Percentiles rank a stretch among this genome's conserved stretches.
Conservation (phyloP, 768 basidiomycete species). For the Megacollybia marginata region DNA sequence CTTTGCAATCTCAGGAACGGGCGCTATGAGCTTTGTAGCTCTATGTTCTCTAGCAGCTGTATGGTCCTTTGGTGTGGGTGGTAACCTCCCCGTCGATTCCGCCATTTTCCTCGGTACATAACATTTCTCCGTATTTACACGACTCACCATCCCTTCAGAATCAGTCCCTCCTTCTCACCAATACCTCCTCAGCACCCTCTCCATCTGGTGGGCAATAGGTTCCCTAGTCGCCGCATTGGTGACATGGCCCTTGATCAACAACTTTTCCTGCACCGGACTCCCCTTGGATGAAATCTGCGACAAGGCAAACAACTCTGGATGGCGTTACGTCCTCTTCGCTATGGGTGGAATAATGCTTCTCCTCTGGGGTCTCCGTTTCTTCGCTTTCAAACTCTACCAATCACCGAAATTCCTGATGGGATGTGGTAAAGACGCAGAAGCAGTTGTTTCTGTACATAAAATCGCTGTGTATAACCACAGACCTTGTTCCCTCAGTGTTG, state of each 20-base stretch:
- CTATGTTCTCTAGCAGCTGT: constrained; percentile 32
- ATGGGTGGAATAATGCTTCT: constrained; percentile 46
- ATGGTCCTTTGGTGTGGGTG: constrained; percentile 49
- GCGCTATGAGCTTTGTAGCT: constrained; percentile 33
- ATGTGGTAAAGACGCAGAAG: constrained; percentile 43
- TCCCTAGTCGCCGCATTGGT: constrained; percentile 43
- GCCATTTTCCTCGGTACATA: constrained; percentile 42
- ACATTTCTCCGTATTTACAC: constrained; percentile 17
- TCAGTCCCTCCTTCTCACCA: constrained; percentile 69
- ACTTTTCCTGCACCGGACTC: constrained; percentile 53
- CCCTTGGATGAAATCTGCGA: constrained; percentile 23
- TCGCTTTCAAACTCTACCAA: constrained; percentile 45
- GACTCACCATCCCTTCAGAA: constrained; percentile 49
- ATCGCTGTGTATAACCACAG: constrained; percentile 46
- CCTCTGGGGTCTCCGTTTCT: constrained; percentile 44
- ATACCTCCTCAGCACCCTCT: constrained; percentile 66
- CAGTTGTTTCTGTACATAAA: constrained; percentile 37
- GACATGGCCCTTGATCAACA: constrained; percentile 53
- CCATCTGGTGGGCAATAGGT: constrained; percentile 73
- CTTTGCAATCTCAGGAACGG: constrained; percentile 47
- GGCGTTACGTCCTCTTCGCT: constrained; percentile 51
- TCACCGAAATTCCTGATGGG: constrained; percentile 54
- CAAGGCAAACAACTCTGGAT: constrained; percentile 49
- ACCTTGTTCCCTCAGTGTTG: constrained; percentile 31
- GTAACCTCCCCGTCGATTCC: constrained; percentile 51